Base-by-base conservation (phyloP, 1,139 yeast species). In the Debaryomycetaceae sp. region DNA sequence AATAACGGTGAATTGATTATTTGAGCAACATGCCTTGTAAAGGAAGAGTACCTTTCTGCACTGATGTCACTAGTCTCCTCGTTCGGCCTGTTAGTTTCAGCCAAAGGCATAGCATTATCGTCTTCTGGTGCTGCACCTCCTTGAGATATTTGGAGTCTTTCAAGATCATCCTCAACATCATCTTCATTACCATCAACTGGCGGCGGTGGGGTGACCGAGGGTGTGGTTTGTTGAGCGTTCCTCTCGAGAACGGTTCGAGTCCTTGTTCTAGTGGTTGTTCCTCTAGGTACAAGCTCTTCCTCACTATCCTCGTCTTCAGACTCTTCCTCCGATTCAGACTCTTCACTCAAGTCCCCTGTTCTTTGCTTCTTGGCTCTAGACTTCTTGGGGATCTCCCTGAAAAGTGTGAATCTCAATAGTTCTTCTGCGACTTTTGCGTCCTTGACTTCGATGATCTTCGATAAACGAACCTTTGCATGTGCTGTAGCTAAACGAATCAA, bases 401-500 rank as follows among this genome's bases (percentile, higher is more conserved):
- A 87, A 53, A 95, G 71, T 0, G 99, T 95, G 63, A 80, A 93
- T 58, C 96, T 77, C 54, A 93, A 72, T 57, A 95, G 66, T 55
- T 85, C 87, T 54, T 89, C 95, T 4, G 99, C 99, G 38, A 87
- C 84, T 51, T 77, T 72, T 1, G 97, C 96, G 66, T 93, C 99
- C 51, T 76, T 76, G 29, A 79, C 79, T 36, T 85, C 89, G 20
- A 93, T 84, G 3, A 80, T 75, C 54, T 80, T 80, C 23, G 96
- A 86, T 44, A 93, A 73, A 56, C 99, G 76, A 11, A 93, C 89
- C 62, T 93, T 93, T 22, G 99, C 99, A 65, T 93, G 99, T 0
- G 99, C 99, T 1, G 98, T 88, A 1, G 98, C 78, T 49, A 93
- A 74, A 74, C 99, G 96, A 63, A 93, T 93, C 55, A 93, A 75